Evolutionary conservation across 371 early-diverging fungal species (phyloP), one percentile per base, ranked within the genome.

Genomic region (Basidiobolus meristosporus): DNA sequence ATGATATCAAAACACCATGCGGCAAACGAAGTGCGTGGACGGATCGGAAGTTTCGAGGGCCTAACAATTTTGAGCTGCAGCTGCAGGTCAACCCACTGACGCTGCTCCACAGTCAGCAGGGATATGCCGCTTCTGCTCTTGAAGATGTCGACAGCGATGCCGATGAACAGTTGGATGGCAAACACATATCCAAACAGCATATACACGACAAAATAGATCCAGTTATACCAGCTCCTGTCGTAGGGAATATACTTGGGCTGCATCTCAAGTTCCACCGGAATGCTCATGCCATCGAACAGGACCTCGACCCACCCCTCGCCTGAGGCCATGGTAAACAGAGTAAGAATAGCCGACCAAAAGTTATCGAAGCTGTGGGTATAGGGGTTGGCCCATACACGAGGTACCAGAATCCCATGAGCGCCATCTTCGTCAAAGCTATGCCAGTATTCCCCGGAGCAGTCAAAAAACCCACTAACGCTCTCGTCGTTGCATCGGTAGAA

Each of bases 291-390:
- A 0, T 63, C 57, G 3, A 54, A 47, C 58, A 76, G 51, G 1
- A 77, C 77, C 39, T 72, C 69, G 1, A 65, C 54, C 80, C 80
- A 79, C 3, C 76, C 76, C 48, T 79, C 80, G 32, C 75, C 73
- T 18, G 74, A 73, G 1, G 68, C 57, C 52, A 72, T 70, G 42
- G 73, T 74, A 35, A 79, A 65, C 0, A 79, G 50, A 28, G 74
- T 65, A 38, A 73, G 41, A 26, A 77, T 50, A 0, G 70, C 66
- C 0, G 52, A 45, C 38, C 63, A 56, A 53, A 79, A 73, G 12
- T 63, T 62, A 47, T 77, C 71, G 56, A 79, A 79, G 38, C 72
- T 77, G 50, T 71, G 77, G 0, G 60, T 66, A 20, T 62, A 57
- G 0, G 74, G 77, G 35, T 77, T 75, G 9, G 40, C 34, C 80